Evolutionary conservation across 208 protist species (phyloP), one percentile per base, ranked within the genome.

Genomic region (Angomonas deanei): DNA sequence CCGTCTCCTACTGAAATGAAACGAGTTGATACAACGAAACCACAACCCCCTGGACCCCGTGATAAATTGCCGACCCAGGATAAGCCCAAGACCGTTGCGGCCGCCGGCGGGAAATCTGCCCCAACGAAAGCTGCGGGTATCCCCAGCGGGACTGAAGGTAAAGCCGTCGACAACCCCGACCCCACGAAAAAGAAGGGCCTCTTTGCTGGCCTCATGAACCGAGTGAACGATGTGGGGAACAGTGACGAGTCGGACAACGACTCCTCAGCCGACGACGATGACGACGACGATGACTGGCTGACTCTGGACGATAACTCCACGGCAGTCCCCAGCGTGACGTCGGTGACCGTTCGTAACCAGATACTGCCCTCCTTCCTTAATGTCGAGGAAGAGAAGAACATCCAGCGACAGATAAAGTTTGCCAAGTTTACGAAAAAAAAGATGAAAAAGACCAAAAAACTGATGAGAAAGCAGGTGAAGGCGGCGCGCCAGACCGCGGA

Each of bases 351-450:
- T 13, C 64, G 64, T 24, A 69, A 62, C 47, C 34, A 62, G 23
- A 52, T 55, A 3, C 28, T 39, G 19, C 64, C 55, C 6, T 48
- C 58, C 39, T 69, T 61, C 34, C 50, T 69, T 17, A 34, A 48
- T 39, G 55, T 69, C 27, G 64, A 61, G 26, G 64, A 69, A 32
- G 64, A 69, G 54, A 52, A 55, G 30, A 55, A 54, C 21, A 69
- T 69, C 24, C 54, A 56, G 17, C 8, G 3, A 17, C 64, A 69
- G 31, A 38, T 58, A n/a, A 69, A 69, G 47, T 38, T 31, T 6
- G 42, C 52, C 23, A 69, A 69, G 19, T 38, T 26, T 10, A 23
- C 53, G 3, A 33, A 42, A 5, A 69, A 69, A 33, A 69, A 62
- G 34, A 38, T 69, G 26, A 61, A 62, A 48, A 62, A 61, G 46